Percentiles rank a stretch among this genome's conserved stretches.
These are phyloP conservation scores for Silene conica DNA, from an alignment of 148 eudicot species.

Conservation along the genomic window DNA sequence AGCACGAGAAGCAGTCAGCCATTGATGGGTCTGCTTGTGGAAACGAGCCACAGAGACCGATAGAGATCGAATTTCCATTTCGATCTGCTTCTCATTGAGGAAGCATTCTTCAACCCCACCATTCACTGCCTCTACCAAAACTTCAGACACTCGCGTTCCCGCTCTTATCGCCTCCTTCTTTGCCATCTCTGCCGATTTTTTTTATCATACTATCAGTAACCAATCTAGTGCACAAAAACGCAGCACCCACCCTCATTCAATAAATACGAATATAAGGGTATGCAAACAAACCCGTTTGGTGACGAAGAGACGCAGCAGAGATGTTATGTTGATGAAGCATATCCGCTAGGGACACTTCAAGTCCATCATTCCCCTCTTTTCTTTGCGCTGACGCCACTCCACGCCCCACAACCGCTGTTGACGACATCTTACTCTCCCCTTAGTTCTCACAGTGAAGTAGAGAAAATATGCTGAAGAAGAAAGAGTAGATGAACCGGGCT, in stretches of 20 bases:
- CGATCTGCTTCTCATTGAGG: slow-evolving; percentile 74
- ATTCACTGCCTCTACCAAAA: slow-evolving; percentile 64
- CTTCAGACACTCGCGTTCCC: slow-evolving; percentile 62
- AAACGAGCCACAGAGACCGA: slow-evolving; percentile 48
- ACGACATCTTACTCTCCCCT: neutral
- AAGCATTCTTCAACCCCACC: slow-evolving; percentile 77
- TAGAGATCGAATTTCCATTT: slow-evolving; percentile 61
- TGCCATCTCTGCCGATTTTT: slow-evolving; percentile 52
- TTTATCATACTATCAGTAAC: neutral
- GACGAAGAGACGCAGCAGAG: slow-evolving; percentile 21
- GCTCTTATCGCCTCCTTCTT: slow-evolving; percentile 60
- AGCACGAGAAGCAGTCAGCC: slow-evolving; percentile 74
- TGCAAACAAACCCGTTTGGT: slow-evolving; percentile 19
- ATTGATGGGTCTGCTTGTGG: slow-evolving; percentile 78
- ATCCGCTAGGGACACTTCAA: slow-evolving; percentile 19
- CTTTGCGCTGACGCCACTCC: neutral
- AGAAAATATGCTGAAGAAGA: neutral
- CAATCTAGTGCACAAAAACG: neutral
- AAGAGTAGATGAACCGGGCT: neutral
- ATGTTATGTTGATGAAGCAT: slow-evolving; percentile 19
- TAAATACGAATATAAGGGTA: neutral
- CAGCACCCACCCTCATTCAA: neutral
- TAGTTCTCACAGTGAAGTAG: neutral
- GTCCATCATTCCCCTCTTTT: neutral
- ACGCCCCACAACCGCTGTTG: neutral